These are phyloP conservation scores for Aaosphaeria arxii DNA, from an alignment of 2,329 filamentous ascomycete species.

Conservation along the genomic window DNA sequence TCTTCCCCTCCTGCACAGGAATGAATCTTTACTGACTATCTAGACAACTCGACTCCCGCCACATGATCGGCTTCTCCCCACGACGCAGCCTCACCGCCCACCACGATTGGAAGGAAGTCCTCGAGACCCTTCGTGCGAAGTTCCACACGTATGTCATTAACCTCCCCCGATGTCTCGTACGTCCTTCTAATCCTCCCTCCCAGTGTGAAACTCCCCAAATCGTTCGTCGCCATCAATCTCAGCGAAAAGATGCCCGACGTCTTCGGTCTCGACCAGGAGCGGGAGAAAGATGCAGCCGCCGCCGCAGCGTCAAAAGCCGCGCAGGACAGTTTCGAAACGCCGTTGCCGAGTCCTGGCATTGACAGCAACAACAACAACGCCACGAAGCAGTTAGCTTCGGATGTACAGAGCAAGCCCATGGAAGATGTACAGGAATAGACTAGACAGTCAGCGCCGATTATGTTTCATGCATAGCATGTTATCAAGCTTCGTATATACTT, in stretches of 20 bases:
- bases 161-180: background rate
- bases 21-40: background rate
- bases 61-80: conserved; percentile 94
- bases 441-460: no score
- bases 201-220: conserved; percentile 50
- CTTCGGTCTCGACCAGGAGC: conserved; percentile 19
- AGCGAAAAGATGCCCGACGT: conserved; percentile 47
- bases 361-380: no score
- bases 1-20: background rate
- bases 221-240: conserved; percentile 50
- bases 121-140: conserved; percentile 89
- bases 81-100: conserved; percentile 85
- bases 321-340: background rate
- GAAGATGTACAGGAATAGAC: no score
- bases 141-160: conserved; percentile 71
- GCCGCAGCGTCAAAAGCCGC: background rate
- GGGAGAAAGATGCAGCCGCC: background rate
- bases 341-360: background rate
- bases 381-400: no score
- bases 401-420: no score
- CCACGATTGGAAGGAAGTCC: conserved; percentile 93
- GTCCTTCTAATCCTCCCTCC: background rate
- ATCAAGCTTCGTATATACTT: no score
- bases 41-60: conserved; percentile 83
- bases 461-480: no score